phyloP scores from a whole-genome alignment of 768 basidiomycete species.

The Pisolithus marmoratus region DNA sequence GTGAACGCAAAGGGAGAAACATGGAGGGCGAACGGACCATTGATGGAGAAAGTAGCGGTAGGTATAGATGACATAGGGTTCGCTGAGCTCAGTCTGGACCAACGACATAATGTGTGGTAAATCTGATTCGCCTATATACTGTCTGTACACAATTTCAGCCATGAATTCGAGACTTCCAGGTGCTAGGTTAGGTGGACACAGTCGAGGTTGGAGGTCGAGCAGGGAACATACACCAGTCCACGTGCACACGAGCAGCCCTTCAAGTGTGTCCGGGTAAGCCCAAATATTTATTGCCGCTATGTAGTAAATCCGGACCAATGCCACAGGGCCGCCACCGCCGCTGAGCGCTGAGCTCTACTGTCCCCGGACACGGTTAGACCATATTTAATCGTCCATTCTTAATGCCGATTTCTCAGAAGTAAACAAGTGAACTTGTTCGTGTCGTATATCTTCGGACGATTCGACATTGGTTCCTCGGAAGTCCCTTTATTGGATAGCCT shows the following conservation, averaged over 20 bases:
- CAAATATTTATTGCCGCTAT: too few species aligned
- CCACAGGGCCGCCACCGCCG: too few species aligned
- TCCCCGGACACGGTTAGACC: too few species aligned
- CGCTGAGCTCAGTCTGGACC: slow-evolving; percentile 87
- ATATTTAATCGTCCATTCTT: too few species aligned
- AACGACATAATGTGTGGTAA: slow-evolving; percentile 80
- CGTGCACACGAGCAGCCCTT: background rate
- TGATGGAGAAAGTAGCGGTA: slow-evolving; percentile 96
- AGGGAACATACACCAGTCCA: background rate
- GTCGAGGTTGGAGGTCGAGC: background rate
- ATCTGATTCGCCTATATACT: slow-evolving; percentile 72
- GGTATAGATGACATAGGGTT: slow-evolving; percentile 95
- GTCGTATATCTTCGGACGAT: too few species aligned
- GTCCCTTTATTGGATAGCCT: too few species aligned
- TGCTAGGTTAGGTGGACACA: slow-evolving; percentile 3
- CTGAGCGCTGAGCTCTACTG: too few species aligned
- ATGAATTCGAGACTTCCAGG: slow-evolving; percentile 10
- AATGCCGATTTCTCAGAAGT: too few species aligned
- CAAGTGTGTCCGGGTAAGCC: background rate
- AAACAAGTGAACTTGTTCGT: too few species aligned
- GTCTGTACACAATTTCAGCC: slow-evolving; percentile 54
- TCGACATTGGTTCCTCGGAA: too few species aligned
- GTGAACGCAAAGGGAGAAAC: background rate
- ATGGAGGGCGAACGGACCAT: slow-evolving; percentile 55
- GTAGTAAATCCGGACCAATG: too few species aligned